Evolutionary conservation across 1,139 yeast species (phyloP).

Genomic region (Scheffersomyces parashehatae): DNA sequence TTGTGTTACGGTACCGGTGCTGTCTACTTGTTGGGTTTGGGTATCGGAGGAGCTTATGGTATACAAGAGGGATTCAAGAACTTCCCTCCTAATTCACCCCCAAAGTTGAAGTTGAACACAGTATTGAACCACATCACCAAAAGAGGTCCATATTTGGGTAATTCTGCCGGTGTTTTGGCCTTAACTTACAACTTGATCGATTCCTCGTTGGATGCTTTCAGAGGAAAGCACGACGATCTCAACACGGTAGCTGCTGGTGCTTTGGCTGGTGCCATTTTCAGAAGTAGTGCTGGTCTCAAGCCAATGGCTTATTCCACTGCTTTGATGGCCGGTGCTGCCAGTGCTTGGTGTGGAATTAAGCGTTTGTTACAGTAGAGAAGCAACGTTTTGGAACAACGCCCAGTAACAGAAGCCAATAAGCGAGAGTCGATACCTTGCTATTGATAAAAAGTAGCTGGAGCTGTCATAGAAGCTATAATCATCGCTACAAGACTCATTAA

Average conservation of each 20-base stretch:
- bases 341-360: conserved; percentile 88
- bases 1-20: conserved; percentile 98
- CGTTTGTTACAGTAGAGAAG: conserved; percentile 27
- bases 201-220: conserved; percentile 70
- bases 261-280: conserved; percentile 87
- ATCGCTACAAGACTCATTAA: no score
- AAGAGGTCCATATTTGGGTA: conserved; percentile 94
- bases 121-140: conserved; percentile 88
- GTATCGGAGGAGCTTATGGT: conserved; percentile 87
- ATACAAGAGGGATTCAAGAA: conserved; percentile 79
- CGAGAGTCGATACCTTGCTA: no score
- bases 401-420: no score
- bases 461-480: no score
- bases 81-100: conserved; percentile 72
- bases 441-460: no score
- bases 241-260: conserved; percentile 92
- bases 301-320: conserved; percentile 90
- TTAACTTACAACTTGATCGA: conserved; percentile 83
- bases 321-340: conserved; percentile 87
- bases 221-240: conserved; percentile 85
- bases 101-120: conserved; percentile 82
- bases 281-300: conserved; percentile 78
- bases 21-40: conserved; percentile 72
- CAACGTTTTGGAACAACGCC: no score
- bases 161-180: conserved; percentile 92